Evolutionary conservation across 805 yeast species (phyloP), one percentile per base, ranked within the genome.

Genomic region (Saturnispora zaruensis): DNA sequence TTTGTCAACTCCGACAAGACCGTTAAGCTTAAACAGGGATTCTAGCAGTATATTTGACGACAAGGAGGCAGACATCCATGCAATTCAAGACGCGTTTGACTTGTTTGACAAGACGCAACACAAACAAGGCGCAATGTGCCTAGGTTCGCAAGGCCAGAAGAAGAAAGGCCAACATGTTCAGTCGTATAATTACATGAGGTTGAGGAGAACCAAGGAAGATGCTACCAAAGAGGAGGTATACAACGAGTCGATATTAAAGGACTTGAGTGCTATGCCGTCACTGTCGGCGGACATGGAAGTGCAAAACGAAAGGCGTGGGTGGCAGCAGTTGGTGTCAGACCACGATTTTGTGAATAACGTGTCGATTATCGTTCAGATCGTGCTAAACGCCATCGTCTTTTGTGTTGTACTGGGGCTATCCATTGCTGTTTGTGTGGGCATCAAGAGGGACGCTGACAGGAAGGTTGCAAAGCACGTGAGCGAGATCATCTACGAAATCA

Each of bases 381-480:
- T 57, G 5, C 45, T 64, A 11, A 64, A 64, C 41, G 46, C 63
- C 11, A 34, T 61, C 7, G 49, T 64, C 23, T 55, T 63, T 36
- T 36, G 51, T 5, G 50, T 57, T 7, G 48, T 63, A 20, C 33
- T 62, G 18, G 48, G 51, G 1, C 25, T 59, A 16, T 37, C 58
- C 4, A n/a, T 56, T 6, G 42, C 62, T 6, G 59, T 61, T 9
- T 55, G 61, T 41, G 23, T 58, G 34, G 57, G 63, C 3, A 59
- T 64, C 14, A 64, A 64, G 44, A 37, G 54, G 2, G 99, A 91
- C 64, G 87, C 91, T 14, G 78, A 81, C 52, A 74, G 73, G 52
- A 85, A 84, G 59, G 73, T 88, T 8, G 83, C 82, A 44, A 73
- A 77, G 28, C 78, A 82, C 55, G 75, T 83, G 0, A 64, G 76